A percentile compares a stretch with the other conserved stretches of the same genome.
phyloP scores from a whole-genome alignment of 306 rosid genomes.

The Vigna mungo region DNA sequence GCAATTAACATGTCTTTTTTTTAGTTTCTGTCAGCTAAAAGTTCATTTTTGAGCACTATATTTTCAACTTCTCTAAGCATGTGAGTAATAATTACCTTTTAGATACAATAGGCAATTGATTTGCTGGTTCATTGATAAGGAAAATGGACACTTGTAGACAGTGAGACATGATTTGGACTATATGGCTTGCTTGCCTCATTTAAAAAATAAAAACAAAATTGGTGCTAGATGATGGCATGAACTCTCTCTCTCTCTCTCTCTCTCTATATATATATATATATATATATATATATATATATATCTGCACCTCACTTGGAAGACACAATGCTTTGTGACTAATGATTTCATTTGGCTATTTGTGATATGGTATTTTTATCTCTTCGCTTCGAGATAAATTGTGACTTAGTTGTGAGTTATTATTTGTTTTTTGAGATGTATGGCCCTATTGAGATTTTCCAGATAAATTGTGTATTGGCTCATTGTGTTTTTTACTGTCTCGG shows the following conservation, averaged over 20 bases:
- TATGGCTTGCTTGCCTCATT: neutral
- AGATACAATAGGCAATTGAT: neutral
- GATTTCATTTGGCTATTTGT: neutral
- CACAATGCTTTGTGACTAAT: neutral
- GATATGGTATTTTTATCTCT: neutral
- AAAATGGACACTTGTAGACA: neutral
- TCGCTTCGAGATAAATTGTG: neutral
- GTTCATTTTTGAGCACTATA: constrained; percentile 1
- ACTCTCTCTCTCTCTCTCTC: too few relatives aligned
- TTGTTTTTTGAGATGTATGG: constrained; percentile 4
- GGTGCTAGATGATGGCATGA: too few relatives aligned
- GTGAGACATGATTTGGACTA: constrained; percentile 17
- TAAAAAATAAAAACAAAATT: too few relatives aligned
- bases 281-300: too few relatives aligned
- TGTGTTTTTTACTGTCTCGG: neutral
- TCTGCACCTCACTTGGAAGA: neutral
- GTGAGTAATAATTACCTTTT: neutral
- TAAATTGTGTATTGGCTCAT: neutral
- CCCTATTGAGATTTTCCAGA: too few relatives aligned
- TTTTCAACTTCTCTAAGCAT: constrained; percentile 15
- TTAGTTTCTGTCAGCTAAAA: neutral
- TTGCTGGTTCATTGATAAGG: constrained; percentile 1
- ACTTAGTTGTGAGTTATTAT: neutral
- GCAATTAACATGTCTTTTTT: neutral
- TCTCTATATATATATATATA: too few relatives aligned